These are phyloP conservation scores for Grigorovia yakushimaensis DNA, from an alignment of 805 yeast species.

Conservation along the genomic window DNA sequence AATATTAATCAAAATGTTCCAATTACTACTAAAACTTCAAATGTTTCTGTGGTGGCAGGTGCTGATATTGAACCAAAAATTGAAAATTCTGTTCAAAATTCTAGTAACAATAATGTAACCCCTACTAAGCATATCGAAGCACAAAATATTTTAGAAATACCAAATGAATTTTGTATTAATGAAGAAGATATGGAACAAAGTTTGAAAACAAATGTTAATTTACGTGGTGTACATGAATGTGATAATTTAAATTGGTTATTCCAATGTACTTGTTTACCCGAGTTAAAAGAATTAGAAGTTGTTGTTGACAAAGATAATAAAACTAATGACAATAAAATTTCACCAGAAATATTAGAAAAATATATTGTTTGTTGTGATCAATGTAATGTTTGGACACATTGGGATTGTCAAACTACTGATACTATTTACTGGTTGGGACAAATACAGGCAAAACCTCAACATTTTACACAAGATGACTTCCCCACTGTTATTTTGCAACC, in stretches of 20 bases:
- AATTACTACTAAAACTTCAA: too few relatives aligned
- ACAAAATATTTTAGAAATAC: conserved; percentile 16
- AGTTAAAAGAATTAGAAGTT: neutral
- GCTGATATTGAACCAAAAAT: neutral
- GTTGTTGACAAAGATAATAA: conserved; percentile 4
- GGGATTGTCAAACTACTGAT: conserved; percentile 21
- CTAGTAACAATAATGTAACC: neutral
- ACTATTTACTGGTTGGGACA: conserved; percentile 11
- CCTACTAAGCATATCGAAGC: neutral
- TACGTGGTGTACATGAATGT: conserved; percentile 9
- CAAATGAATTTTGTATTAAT: conserved; percentile 21
- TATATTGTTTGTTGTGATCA: conserved; percentile 26
- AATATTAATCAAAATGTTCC: too few relatives aligned
- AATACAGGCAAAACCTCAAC: conserved; percentile 2
- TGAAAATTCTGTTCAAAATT: neutral
- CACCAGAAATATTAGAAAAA: conserved; percentile 9
- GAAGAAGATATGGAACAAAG: conserved; percentile 16
- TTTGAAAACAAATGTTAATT: conserved; percentile 12
- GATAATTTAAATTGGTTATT: conserved; percentile 25
- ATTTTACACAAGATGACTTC: neutral
- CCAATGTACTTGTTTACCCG: conserved; percentile 17
- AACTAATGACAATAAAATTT: conserved; percentile 9
- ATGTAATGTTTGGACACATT: conserved; percentile 28
- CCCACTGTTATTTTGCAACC: neutral
- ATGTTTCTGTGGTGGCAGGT: too few relatives aligned